Evolutionary conservation across 495 filamentous ascomycete genomes (phyloP), one percentile per base, ranked within the genome.

Genomic region (Jackrogersella multiformis): DNA sequence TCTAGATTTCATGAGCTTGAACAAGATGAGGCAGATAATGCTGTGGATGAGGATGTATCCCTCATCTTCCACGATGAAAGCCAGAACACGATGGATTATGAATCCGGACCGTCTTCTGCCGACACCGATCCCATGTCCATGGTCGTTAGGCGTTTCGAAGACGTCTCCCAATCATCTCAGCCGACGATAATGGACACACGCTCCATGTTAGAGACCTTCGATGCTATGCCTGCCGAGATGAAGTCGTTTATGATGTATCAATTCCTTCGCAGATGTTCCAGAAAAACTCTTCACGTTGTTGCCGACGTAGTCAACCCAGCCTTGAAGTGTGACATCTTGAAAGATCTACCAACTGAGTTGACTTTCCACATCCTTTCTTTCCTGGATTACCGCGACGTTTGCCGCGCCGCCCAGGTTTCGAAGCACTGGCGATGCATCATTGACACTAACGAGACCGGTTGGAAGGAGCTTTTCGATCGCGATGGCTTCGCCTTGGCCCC

Each of bases 241-340:
- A 92, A 98, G 74, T 89, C 87, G 0, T 96, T 96, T 72, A 86
- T 99, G 71, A 97, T 98, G 90, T 97, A 94, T 73, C 93, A 98
- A 70, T 86, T 99, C 34, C 82, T 99, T 21, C 88, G 90, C 28
- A 87, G 96, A 38, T 97, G 95, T 76, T 85, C 92, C 5, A 91
- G 97, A 66, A 91, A 92, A 18, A 97, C 94, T 0, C 83, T 99
- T 1, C 93, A 93, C 75, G 89, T 97, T 48, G 90, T 99, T 67
- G 92, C 96, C 20, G 89, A 92, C 65, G 88, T 93, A 32, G 94
- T 99, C 59, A 97, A 97, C 74, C 96, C 96, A 5, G 93, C 94
- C n/a, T 78, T 99, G 62, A 97, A 96, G 77, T 96, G 92, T 72
- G 94, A 99, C 74, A 96, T 97, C 70, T 74, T 99, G 61, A 83